phyloP scores from a whole-genome alignment of 2,329 filamentous ascomycete species.

The Colletotrichum navitas region DNA sequence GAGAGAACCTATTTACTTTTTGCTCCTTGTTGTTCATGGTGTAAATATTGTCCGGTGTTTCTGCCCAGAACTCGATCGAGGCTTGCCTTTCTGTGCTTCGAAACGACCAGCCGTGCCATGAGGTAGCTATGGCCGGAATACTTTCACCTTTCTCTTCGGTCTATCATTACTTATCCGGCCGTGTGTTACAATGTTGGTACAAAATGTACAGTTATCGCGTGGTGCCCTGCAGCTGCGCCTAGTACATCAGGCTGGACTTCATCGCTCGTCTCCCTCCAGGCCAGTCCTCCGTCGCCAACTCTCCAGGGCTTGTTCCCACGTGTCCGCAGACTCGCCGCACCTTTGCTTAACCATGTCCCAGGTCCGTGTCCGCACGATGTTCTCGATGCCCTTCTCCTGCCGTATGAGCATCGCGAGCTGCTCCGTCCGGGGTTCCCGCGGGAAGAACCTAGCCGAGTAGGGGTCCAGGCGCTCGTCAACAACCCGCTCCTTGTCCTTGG shows the following conservation, averaged over 20 bases:
- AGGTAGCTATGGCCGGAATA: background rate
- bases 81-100: no score
- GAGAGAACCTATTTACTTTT: background rate
- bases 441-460: conserved; percentile 87
- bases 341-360: conserved; percentile 84
- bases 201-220: conserved; percentile 1
- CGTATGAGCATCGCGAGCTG: conserved; percentile 78
- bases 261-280: conserved; percentile 17
- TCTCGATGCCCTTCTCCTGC: conserved; percentile 82
- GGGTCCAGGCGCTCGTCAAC: conserved; percentile 93
- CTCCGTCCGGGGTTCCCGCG: conserved; percentile 83
- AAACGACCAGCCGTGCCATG: no score
- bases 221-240: background rate
- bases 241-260: background rate
- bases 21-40: background rate
- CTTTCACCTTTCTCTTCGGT: background rate
- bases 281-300: conserved; percentile 60
- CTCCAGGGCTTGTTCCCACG: conserved; percentile 75
- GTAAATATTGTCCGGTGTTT: background rate
- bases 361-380: conserved; percentile 82
- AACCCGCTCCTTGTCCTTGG: conserved; percentile 76
- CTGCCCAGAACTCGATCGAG: background rate
- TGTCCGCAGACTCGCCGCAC: conserved; percentile 71
- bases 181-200: conserved; percentile 35
- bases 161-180: conserved; percentile 22